These are phyloP conservation scores for Quercus ilex DNA, from an alignment of 306 rosid genomes.

Conservation along the genomic window DNA sequence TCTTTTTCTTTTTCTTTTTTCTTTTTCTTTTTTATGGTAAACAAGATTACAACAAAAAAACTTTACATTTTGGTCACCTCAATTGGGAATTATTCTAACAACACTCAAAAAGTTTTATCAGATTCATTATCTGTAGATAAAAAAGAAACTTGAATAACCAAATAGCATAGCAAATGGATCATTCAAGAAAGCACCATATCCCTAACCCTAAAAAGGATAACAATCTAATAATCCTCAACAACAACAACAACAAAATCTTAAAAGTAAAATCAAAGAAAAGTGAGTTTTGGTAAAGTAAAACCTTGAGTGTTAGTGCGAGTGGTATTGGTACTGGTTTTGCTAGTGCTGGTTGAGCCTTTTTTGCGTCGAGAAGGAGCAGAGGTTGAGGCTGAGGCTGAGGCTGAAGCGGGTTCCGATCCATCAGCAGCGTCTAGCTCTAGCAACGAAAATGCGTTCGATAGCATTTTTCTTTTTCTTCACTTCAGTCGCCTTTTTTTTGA, in stretches of 20 bases:
- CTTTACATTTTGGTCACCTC: neutral
- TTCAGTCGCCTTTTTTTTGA: too few species aligned
- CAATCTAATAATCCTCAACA: neutral
- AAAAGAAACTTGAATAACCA: neutral
- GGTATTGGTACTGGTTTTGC: neutral
- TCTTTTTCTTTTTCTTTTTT: neutral
- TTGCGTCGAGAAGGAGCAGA: constrained; percentile 20
- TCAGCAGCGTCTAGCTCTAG: too few species aligned
- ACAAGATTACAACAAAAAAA: neutral
- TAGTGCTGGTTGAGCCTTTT: too few species aligned
- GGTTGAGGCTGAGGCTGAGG: neutral
- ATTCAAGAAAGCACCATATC: constrained; percentile 1
- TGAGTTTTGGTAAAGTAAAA: neutral
- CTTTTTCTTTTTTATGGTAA: neutral
- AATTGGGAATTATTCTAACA: neutral
- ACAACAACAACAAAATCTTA: too few species aligned
- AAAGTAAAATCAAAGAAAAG: neutral
- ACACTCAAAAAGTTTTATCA: neutral
- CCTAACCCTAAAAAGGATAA: neutral
- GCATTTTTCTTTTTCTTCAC: too few species aligned
- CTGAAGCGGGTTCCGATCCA: too few species aligned
- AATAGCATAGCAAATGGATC: neutral
- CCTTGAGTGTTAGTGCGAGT: constrained; percentile 11
- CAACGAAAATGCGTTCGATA: too few species aligned
- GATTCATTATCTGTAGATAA: neutral